Evolutionary conservation across 306 rosid genomes (phyloP).

Genomic region (Fagus sylvatica): DNA sequence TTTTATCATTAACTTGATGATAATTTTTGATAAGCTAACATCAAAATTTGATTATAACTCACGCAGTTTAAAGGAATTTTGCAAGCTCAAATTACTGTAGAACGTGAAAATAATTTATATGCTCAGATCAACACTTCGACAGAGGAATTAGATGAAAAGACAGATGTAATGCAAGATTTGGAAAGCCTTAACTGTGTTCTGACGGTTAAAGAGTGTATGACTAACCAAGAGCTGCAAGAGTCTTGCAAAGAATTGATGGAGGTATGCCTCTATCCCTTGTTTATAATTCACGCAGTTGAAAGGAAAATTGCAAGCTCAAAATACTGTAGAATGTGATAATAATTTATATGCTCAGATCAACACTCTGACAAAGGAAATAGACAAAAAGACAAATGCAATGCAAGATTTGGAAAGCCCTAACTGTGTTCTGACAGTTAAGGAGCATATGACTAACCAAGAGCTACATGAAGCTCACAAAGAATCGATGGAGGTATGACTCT

Average conservation of each 20-base stretch:
- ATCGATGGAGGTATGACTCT: too few species aligned
- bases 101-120: constrained; percentile 11
- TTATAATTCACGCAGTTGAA: background rate
- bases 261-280: constrained; percentile 11
- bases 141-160: constrained; percentile 30
- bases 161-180: constrained; percentile 20
- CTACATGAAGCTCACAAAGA: too few species aligned
- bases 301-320: too few species aligned
- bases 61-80: constrained; percentile 23
- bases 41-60: constrained; percentile 11
- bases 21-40: background rate
- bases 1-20: background rate
- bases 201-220: constrained; percentile 22
- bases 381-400: too few species aligned
- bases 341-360: too few species aligned
- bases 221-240: constrained; percentile 27
- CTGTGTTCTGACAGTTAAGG: too few species aligned
- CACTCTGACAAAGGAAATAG: too few species aligned
- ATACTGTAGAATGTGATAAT: too few species aligned
- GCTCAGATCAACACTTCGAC: constrained; percentile 17
- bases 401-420: too few species aligned
- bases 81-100: constrained; percentile 2
- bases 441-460: too few species aligned
- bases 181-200: constrained; percentile 17
- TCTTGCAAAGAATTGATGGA: constrained; percentile 31